phyloP scores from a whole-genome alignment of 23 red algal genomes.

The Chondrus crispus region DNA sequence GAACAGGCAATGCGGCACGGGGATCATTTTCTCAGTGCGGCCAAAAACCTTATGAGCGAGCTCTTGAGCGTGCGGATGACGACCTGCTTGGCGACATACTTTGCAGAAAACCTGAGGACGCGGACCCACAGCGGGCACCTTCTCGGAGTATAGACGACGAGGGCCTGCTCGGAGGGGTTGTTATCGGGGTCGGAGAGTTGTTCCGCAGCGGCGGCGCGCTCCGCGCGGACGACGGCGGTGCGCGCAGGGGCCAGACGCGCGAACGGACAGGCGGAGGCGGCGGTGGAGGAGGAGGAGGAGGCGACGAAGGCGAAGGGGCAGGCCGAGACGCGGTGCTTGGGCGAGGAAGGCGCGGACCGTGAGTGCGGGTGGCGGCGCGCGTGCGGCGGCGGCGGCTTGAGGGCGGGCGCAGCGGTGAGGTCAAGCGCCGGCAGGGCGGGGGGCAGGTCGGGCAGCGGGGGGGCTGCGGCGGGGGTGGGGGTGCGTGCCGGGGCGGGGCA shows the following conservation, averaged over 20 bases:
- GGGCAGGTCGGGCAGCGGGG: neutral
- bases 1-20: too few species aligned
- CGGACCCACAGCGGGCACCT: conserved; percentile 53
- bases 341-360: neutral
- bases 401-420: neutral
- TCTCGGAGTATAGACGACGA: too few species aligned
- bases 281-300: too few species aligned
- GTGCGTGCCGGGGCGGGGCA: neutral
- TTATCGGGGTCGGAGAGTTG: too few species aligned
- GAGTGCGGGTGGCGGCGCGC: neutral
- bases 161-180: too few species aligned
- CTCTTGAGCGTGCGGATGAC: conserved; percentile 43
- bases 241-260: too few species aligned
- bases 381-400: neutral
- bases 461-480: neutral
- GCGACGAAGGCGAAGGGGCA: neutral
- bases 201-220: too few species aligned
- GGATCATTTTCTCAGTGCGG: too few species aligned
- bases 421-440: neutral
- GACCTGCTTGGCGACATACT: conserved; percentile 45
- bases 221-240: too few species aligned
- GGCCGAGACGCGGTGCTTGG: neutral
- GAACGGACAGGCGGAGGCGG: too few species aligned
- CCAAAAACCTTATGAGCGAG: too few species aligned
- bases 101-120: conserved; percentile 52